Evolutionary conservation across 371 early-diverging fungal genomes (phyloP).

Genomic region (Actinomucor elegans): DNA sequence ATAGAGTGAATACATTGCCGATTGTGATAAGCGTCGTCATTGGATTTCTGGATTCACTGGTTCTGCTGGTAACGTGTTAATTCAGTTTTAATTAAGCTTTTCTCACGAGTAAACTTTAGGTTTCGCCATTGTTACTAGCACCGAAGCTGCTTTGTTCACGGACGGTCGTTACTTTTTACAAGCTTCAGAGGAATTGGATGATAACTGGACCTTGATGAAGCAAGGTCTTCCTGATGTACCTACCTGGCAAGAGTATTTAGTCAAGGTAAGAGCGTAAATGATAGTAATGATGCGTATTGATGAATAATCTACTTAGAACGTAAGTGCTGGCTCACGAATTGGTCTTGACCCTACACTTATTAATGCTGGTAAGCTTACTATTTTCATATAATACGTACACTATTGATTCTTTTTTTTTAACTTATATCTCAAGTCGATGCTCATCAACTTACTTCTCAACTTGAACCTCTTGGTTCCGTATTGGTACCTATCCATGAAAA

Average conservation of each 20-base stretch:
- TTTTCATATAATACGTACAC: too few relatives aligned
- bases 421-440: constrained; percentile 52
- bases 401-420: too few relatives aligned
- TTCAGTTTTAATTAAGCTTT: neutral
- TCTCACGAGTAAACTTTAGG: constrained; percentile 36
- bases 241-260: constrained; percentile 82
- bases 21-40: constrained; percentile 88
- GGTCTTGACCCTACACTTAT: constrained; percentile 88
- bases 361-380: constrained; percentile 69
- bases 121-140: constrained; percentile 72
- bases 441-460: constrained; percentile 49
- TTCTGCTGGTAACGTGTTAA: constrained; percentile 74
- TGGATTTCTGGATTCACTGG: constrained; percentile 98
- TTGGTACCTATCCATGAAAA: constrained; percentile 65
- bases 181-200: constrained; percentile 90
- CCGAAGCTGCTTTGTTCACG: constrained; percentile 87
- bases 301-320: constrained; percentile 51
- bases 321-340: constrained; percentile 70
- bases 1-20: constrained; percentile 96
- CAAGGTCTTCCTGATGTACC: constrained; percentile 85
- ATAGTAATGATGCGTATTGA: neutral
- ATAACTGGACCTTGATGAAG: constrained; percentile 93
- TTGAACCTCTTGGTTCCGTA: constrained; percentile 53
- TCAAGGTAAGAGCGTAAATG: constrained; percentile 42
- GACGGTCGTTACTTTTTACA: constrained; percentile 99